Conservation (phyloP, 2,329 filamentous ascomycete species). For the Capronia coronata region DNA sequence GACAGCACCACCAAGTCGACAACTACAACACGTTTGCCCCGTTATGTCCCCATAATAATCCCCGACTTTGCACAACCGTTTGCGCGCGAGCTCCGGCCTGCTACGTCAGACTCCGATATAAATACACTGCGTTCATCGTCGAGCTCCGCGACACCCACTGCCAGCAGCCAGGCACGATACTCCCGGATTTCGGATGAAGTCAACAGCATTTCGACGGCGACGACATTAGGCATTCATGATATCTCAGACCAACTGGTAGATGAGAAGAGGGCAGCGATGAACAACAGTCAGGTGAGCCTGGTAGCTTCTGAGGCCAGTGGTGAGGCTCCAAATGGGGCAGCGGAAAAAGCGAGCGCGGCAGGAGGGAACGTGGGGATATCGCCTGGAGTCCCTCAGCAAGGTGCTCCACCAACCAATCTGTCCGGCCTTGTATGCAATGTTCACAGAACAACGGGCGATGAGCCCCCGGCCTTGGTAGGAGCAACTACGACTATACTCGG, state of each 20-base stretch:
- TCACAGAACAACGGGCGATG: constrained; percentile 76
- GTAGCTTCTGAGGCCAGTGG: constrained; percentile 25
- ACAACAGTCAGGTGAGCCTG: constrained; percentile 28
- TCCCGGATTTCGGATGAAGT: constrained; percentile 18
- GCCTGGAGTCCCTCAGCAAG: constrained; percentile 18
- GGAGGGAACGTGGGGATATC: constrained; percentile 20
- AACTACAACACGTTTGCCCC: constrained; percentile 22
- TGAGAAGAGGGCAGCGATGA: constrained; percentile 19
- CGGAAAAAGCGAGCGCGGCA: constrained; percentile 9
- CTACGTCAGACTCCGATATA: constrained; percentile 13
- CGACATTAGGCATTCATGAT: constrained; percentile 3
- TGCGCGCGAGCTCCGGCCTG: constrained; percentile 19
- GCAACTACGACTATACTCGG: constrained; percentile 92
- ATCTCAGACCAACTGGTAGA: neutral
- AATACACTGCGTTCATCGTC: constrained; percentile 14
- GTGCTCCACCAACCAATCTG: constrained; percentile 50
- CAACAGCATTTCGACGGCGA: constrained; percentile 1
- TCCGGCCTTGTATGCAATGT: constrained; percentile 64
- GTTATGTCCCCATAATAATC: constrained; percentile 32
- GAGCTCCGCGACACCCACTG: constrained; percentile 16
- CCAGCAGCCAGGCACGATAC: neutral
- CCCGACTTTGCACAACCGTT: constrained; percentile 31
- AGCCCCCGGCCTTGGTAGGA: constrained; percentile 85
- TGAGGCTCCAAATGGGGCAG: constrained; percentile 19
- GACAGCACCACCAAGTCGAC: constrained; percentile 13